Base-by-base conservation (phyloP, 495 filamentous ascomycete species). In the Gamarada debralockiae region DNA sequence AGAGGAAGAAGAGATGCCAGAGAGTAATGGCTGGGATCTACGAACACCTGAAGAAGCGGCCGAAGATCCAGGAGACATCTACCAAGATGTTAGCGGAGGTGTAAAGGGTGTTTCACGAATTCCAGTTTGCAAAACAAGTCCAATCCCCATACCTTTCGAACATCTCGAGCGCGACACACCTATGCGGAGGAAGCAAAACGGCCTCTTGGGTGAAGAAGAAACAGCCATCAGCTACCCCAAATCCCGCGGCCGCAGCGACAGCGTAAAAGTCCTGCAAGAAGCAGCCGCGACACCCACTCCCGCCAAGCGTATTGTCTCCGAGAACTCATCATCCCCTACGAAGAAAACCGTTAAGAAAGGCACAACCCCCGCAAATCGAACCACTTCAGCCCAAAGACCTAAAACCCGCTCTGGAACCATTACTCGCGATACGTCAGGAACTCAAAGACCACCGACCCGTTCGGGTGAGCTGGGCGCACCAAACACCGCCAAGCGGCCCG, bases 21-120 rank as follows among this genome's bases (percentile, higher is more conserved):
- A 67, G 10, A 59, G 57, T 25, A 55, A 42, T 9, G 37, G 17
- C 2, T 90, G 84, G 79, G 88, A 96, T 64, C 73, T 92, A 36
- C 82, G 89, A 50, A 80, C 80, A 29, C 87, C 88, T 6, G 86
- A 92, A 61, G 92, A 96, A 58, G 85, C 87, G 56, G 84, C 86
- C 10, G 80, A 84, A 20, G 85, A 91, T 29, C 69, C 55, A 45
- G 66, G 70, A 23, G 71, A 74, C 31, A 71, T 71, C 29, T 75
- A 70, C 48, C 71, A 60, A 48, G 57, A 71, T 27, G 60, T 65
- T 7, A 72, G 62, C 41, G 64, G 62, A 34, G 59, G 56, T 22
- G 67, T 63, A 31, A 72, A 73, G 49, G 65, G 61, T 27, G 61
- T 61, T 22, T 97, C 92, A 23, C 79, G 87, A 21, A 97, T 98